Evolutionary conservation across 768 basidiomycete genomes (phyloP).

Genomic region (Lactarius sp.): DNA sequence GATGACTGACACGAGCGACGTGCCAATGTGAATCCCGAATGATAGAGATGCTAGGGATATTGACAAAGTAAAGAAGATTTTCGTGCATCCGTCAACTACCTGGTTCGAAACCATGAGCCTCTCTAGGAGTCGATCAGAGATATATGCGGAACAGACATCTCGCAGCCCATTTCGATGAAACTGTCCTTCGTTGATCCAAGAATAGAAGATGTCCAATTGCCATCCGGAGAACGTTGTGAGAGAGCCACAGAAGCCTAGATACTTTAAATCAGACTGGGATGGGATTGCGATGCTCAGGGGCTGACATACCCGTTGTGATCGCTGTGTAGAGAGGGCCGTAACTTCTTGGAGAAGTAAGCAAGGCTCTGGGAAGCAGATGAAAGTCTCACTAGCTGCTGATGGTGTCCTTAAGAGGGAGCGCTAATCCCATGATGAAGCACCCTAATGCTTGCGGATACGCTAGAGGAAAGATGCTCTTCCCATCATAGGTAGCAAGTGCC

Average conservation of each 20-base stretch:
- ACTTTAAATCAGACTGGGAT: background rate
- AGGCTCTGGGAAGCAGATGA: slow-evolving; percentile 15
- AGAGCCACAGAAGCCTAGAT: slow-evolving; percentile 86
- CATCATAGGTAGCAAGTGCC: slow-evolving; percentile 70
- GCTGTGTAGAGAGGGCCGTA: slow-evolving; percentile 88
- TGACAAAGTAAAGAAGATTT: slow-evolving; percentile 72
- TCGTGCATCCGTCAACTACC: slow-evolving; percentile 84
- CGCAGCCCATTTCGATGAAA: slow-evolving; percentile 59
- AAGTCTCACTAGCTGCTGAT: slow-evolving; percentile 67
- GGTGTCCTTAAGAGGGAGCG: slow-evolving; percentile 62
- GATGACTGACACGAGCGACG: slow-evolving; percentile 38
- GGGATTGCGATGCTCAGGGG: background rate
- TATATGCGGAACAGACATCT: slow-evolving; percentile 48
- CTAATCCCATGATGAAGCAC: slow-evolving; percentile 88
- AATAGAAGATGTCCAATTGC: slow-evolving; percentile 83
- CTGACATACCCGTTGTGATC: slow-evolving; percentile 66
- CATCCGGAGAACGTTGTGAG: slow-evolving; percentile 95
- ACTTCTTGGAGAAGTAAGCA: slow-evolving; percentile 38
- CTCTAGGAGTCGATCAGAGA: background rate
- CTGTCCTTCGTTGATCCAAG: slow-evolving; percentile 68
- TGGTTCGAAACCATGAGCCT: slow-evolving; percentile 33
- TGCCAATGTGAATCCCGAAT: slow-evolving; percentile 65
- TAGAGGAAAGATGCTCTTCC: slow-evolving; percentile 71
- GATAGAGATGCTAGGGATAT: slow-evolving; percentile 71
- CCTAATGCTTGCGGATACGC: slow-evolving; percentile 85